Base-by-base conservation (phyloP, 768 basidiomycete genomes). In the Kwoniella bestiolae region DNA sequence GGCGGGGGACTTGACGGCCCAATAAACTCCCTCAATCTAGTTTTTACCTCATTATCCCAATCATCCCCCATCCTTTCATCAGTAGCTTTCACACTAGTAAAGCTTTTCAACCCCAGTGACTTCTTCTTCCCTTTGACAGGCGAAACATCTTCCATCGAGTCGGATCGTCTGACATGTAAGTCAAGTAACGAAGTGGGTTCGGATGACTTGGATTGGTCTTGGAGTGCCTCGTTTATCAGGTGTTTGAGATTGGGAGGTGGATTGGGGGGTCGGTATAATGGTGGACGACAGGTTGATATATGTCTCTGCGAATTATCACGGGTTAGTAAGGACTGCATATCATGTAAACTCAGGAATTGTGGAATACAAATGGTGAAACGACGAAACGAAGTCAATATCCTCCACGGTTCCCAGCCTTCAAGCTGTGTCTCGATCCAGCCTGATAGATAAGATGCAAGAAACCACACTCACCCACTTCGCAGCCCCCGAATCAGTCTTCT, bases 201-300 rank as follows among this genome's bases (percentile, higher is more conserved):
- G 32, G 41, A 9, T 9, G 65, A 61, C 3, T 57, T 69, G 21
- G 64, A 31, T 11, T 64, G 18, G 3, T 25, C 56, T 8, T 63
- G 56, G 3, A 78, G 57, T 5, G 70, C 76, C 29, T 72, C 57
- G 25, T 59, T 32, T 28, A 75, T 69, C 5, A 74, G 51, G 16
- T 11, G 18, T 49, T 72, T 69, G 1, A 75, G 65, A 45, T 78
- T 69, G 8, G 76, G 76, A 2, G 70, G 61, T n/a, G 64, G 60
- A 49, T 75, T 72, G 5, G 76, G 76, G n/a, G 72, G 70, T 51
- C 70, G 57, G 44, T 63, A 78, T 7, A 69, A 63, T 7, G 74
- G 72, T 38, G 76, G 70, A 12, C 73, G 61, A 49, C 76, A 78
- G 5, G 58, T 69, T 16, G 74, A 70, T 23, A 74, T 75, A 51